Evolutionary conservation across 2,329 filamentous ascomycete species (phyloP).

Genomic region (Lecanicillium sp.): DNA sequence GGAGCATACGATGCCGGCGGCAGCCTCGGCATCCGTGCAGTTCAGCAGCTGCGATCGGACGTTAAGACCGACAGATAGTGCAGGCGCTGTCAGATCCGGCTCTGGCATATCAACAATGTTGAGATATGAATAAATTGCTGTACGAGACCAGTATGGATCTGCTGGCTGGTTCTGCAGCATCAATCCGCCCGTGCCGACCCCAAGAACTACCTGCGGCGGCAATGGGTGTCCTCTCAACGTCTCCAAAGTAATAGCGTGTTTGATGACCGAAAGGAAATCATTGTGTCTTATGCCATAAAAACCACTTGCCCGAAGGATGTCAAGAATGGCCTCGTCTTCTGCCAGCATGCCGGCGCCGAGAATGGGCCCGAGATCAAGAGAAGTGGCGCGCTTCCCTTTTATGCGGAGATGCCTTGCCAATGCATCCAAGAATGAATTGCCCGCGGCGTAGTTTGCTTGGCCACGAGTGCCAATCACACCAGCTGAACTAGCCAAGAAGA

Average conservation of each 20-base stretch:
- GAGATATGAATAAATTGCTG: constrained; percentile 42
- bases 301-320: constrained; percentile 43
- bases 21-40: constrained; percentile 24
- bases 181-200: constrained; percentile 49
- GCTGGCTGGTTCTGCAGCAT: constrained; percentile 44
- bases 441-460: constrained; percentile 54
- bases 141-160: constrained; percentile 49
- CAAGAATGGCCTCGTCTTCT: constrained; percentile 40
- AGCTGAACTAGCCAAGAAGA: constrained; percentile 50
- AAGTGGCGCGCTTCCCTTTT: constrained; percentile 32
- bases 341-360: constrained; percentile 50
- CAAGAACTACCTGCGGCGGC: constrained; percentile 45
- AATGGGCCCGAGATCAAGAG: constrained; percentile 46
- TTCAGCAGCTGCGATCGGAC: constrained; percentile 29
- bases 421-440: constrained; percentile 45
- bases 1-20: constrained; percentile 28
- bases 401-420: constrained; percentile 33
- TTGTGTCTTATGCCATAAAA: constrained; percentile 49
- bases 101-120: constrained; percentile 41
- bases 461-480: constrained; percentile 52
- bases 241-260: constrained; percentile 38
- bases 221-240: constrained; percentile 22
- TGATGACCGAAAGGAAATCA: constrained; percentile 43
- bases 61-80: constrained; percentile 18
- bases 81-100: constrained; percentile 21